phyloP scores from a whole-genome alignment of 2,329 filamentous ascomycete species.

The Neonectria hederae region DNA sequence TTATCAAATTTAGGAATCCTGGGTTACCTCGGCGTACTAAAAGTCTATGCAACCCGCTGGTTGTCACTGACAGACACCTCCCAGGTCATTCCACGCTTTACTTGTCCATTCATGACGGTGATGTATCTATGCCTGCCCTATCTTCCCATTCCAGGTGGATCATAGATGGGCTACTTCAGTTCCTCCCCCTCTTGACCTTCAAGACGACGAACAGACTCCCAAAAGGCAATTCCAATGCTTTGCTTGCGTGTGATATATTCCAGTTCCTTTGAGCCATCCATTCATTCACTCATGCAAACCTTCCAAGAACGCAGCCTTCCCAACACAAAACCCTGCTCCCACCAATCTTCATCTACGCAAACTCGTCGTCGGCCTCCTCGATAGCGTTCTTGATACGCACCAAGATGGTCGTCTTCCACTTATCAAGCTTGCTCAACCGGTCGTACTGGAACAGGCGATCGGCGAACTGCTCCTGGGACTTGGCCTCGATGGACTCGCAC shows the following conservation, averaged over 20 bases:
- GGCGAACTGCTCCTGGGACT: constrained; percentile 83
- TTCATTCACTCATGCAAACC: constrained; percentile 14
- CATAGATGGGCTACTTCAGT: constrained; percentile 1
- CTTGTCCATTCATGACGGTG: constrained; percentile 3
- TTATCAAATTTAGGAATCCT: not conserved
- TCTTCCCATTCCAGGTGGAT: constrained; percentile 1
- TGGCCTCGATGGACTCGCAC: constrained; percentile 76
- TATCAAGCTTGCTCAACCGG: constrained; percentile 91
- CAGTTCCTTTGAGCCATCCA: constrained; percentile 11
- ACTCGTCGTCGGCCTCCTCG: constrained; percentile 63
- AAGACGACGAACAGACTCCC: constrained; percentile 20
- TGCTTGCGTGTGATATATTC: constrained; percentile 34
- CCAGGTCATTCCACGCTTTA: not conserved
- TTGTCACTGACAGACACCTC: not conserved
- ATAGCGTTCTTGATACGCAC: constrained; percentile 86
- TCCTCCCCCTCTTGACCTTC: constrained; percentile 16
- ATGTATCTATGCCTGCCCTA: constrained; percentile 18
- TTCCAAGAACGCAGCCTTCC: not conserved
- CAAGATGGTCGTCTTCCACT: constrained; percentile 93
- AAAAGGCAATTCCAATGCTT: constrained; percentile 14
- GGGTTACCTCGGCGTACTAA: not conserved
- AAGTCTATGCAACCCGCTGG: not conserved
- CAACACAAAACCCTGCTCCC: not conserved
- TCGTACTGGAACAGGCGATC: constrained; percentile 91
- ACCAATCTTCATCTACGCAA: constrained; percentile 44